Base-by-base conservation (phyloP, 306 rosid genomes). In the Casuarina cunninghamiana region DNA sequence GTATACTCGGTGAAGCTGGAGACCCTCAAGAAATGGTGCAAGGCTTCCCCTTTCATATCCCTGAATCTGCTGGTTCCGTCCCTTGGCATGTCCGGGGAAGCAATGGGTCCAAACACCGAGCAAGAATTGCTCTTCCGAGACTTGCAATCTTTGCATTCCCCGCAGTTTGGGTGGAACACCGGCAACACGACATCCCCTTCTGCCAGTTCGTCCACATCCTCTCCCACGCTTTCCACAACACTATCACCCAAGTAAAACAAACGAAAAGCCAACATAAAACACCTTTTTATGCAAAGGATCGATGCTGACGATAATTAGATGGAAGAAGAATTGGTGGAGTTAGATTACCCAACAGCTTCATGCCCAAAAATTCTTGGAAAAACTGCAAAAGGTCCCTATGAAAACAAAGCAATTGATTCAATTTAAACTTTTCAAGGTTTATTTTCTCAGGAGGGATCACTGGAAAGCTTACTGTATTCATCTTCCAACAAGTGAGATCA, bases 1-100 rank as follows among this genome's bases (percentile, higher is more conserved):
- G 94, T 91, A 79, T 88, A 91, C 73, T 90, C 83, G 2, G 91
- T 71, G 81, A 91, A 91, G 78, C 93, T 91, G 6, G 93, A 88
- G 2, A 90, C 89, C 17, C 83, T 0, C 0, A 90, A 21, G 6
- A 82, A 82, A 75, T 90, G 91, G 21, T 88, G 81, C 65, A 91
- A 10, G 0, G 16, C 41, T 32, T 87, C 79, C 5, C 97, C 94
- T 3, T 84, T 87, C 50, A 77, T 51, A 80, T 86, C 90, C 76
- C 75, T 85, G 16, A 91, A 91, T 71, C 94, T 88, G 75, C 89
- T 86, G 15, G 66, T 78, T 19, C 83, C 90, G 19, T 91, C 94
- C 68, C 89, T 83, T 0, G 90, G 87, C 92, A 89, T 89, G 70
- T 49, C 71, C 10, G 10, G 0, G 10, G 21, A 4, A 0, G 0